Evolutionary conservation across 148 eudicot species (phyloP), one percentile per base, ranked within the genome.

Genomic region (Camellia japonica): DNA sequence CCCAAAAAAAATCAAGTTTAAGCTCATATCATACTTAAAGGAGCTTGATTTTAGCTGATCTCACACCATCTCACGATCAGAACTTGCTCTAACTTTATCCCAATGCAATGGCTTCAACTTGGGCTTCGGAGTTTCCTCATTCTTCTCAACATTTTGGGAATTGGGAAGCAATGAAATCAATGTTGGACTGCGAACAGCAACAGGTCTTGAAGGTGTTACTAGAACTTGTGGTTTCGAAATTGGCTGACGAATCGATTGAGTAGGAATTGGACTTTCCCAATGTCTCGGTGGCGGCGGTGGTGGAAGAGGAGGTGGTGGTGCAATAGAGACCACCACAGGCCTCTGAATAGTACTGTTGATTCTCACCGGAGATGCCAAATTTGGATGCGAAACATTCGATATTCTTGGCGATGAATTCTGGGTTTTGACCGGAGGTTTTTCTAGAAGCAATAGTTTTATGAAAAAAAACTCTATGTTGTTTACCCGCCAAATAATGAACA

Each of bases 31-130:
- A 74, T 93, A 95, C 99, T 91, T 96, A 85, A 96, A 96, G 4
- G 99, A 96, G 92, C 97, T 96, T 23, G 91, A 93, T 84, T 84
- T 90, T 47, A 96, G 88, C 74, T 96, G 98, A 91, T 96, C 99
- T 98, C 99, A 96, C 84, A 93, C 99, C 98, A 92, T 96, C 78
- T 93, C 98, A 49, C 91, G 90, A 86, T 91, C 98, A 0, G 98
- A 96, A 78, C 94, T 96, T 70, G 97, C 98, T 86, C 92, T 92
- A 12, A 96, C 98, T 90, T 96, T 96, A 84, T 96, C 99, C 99
- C 99, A 96, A 77, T 96, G 99, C 87, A 96, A 79, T 0, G 98
- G 93, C 85, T 96, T 96, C 90, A 96, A 73, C 79, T 94, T 96
- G 74, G 89, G 93, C 80, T 88, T 96, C 0, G 87, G 92, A 23